Base-by-base conservation (phyloP, 768 basidiomycete species). In the Sarcomyxa edulis region DNA sequence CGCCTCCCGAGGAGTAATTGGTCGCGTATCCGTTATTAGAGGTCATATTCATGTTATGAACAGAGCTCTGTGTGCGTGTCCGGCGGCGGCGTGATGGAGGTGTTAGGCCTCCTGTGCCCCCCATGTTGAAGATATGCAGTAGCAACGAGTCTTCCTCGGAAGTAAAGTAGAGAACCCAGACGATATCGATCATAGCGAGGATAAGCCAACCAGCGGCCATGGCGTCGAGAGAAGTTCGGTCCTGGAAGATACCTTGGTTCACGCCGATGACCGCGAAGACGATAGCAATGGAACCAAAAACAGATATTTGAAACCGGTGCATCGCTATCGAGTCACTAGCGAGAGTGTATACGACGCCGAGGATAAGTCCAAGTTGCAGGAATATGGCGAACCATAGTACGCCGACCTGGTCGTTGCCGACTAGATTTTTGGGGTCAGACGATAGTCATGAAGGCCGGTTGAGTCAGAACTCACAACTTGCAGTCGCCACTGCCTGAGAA, bases 141-240 rank as follows among this genome's bases (percentile, higher is more conserved):
- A 74, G 62, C 46, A 91, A 79, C 0, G 92, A 91, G 54, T 94
- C 92, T 52, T 96, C 93, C 53, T 97, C 94, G 1, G 94, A 89
- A 2, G 94, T 96, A 62, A 99, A 95, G 69, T 91, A 96, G 43
- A 97, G 77, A 10, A 94, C 79, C 95, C 95, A 99, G 43, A 98
- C 64, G 55, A 98, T 87, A 70, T 98, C 74, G 41, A 94, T 87
- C 45, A 97, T 76, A 22, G 92, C 69, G 37, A 95, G 76, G 45
- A 99, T 79, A 51, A 99, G 76, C 89, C 90, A 99, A 43, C 95
- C 96, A 3, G 88, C 91, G 20, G 86, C 84, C 72, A 92, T 81
- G 6, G 94, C 90, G 46, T 86, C 81, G 41, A 80, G 62, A 3
- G 88, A 66, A 7, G 69, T 62, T 8, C 35, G 32, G 20, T 54